These are phyloP conservation scores for Phytopythium delawarense DNA, from an alignment of 352 stramenopile genomes.

Conservation along the genomic window DNA sequence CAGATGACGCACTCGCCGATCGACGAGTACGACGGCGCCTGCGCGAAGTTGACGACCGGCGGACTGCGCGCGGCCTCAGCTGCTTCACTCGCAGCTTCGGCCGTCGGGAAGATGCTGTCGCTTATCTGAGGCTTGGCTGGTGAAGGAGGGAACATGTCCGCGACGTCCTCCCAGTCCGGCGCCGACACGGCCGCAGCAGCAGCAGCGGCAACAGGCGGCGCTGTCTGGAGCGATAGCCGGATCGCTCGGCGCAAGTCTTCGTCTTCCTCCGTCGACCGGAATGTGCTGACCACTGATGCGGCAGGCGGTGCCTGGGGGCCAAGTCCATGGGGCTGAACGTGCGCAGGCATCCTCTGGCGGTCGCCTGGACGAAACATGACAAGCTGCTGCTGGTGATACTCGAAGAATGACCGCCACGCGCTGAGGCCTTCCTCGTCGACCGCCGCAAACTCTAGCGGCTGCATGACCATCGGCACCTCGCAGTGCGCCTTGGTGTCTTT, in stretches of 20 bases:
- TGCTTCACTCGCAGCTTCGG: not conserved
- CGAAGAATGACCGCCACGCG: conserved; percentile 64
- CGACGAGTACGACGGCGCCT: conserved; percentile 28
- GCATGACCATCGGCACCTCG: conserved; percentile 21
- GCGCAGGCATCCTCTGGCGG: not conserved
- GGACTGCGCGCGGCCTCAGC: not conserved
- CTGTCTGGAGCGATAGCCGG: conserved; percentile 43
- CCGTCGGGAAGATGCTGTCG: conserved; percentile 8
- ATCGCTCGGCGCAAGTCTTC: conserved; percentile 53
- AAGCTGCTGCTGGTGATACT: conserved; percentile 41
- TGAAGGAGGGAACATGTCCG: not conserved
- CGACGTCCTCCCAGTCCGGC: conserved; percentile 37
- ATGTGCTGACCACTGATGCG: not conserved
- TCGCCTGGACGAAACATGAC: not conserved
- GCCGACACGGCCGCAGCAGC: conserved; percentile 31
- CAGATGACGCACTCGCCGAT: conserved; percentile 78
- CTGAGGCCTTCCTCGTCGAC: conserved; percentile 35
- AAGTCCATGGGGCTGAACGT: not conserved
- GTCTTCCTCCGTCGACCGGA: conserved; percentile 26
- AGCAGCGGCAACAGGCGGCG: conserved; percentile 7
- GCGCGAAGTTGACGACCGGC: conserved; percentile 31
- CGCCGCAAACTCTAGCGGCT: conserved; percentile 54
- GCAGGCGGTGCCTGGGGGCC: not conserved
- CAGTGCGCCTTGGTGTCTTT: conserved; percentile 28
- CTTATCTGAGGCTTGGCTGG: not conserved